Evolutionary conservation across 2,329 filamentous ascomycete genomes (phyloP).

Genomic region (Diaporthe ampelina): DNA sequence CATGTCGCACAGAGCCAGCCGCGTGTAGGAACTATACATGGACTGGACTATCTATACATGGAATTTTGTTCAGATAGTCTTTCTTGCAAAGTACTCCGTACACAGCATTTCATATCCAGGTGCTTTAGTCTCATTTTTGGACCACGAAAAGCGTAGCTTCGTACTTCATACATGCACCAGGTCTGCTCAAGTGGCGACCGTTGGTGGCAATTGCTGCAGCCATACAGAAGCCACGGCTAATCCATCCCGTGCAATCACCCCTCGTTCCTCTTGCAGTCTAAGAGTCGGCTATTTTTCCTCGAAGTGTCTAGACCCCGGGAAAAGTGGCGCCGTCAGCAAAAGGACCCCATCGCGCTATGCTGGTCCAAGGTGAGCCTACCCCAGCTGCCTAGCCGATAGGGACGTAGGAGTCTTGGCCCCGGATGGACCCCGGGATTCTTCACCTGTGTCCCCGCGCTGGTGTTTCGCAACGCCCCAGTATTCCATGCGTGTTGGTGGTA

Average conservation of each 20-base stretch:
- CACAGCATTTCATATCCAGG: too few species aligned
- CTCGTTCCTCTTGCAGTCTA: background rate
- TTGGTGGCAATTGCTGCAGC: background rate
- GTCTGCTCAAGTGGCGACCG: background rate
- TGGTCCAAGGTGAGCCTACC: too few species aligned
- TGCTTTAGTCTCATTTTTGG: too few species aligned
- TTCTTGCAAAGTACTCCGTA: too few species aligned
- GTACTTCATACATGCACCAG: background rate
- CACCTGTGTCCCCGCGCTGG: background rate
- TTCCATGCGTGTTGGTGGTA: conserved; percentile 8
- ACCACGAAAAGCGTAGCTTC: too few species aligned
- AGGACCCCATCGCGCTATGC: background rate
- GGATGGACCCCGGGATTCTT: background rate
- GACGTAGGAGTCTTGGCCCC: background rate
- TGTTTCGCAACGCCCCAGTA: conserved; percentile 8
- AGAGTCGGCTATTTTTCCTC: background rate
- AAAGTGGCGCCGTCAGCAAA: background rate
- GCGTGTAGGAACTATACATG: too few species aligned
- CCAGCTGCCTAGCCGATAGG: background rate
- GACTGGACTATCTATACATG: too few species aligned
- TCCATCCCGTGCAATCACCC: background rate
- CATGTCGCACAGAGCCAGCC: too few species aligned
- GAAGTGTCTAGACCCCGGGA: background rate
- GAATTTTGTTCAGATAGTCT: too few species aligned
- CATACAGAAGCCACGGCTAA: background rate